Percentiles rank a stretch among this genome's conserved stretches.
Evolutionary conservation across 257 asterid genomes (phyloP).

Genomic region (Parsonsia alboflavescens): DNA sequence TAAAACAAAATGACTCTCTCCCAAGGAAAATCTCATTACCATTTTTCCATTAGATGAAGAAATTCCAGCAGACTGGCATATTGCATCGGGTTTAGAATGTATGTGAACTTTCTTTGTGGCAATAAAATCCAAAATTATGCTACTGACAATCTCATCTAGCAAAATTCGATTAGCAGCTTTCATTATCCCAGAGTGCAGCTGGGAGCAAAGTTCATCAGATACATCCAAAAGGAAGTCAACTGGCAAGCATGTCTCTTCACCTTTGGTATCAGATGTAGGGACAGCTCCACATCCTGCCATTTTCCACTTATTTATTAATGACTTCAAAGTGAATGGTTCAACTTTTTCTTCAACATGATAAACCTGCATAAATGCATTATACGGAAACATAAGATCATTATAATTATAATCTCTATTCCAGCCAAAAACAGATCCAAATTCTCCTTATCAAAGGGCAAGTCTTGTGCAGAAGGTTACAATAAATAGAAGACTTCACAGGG

Average conservation of each 20-base stretch:
- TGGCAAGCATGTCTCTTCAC: constrained; percentile 29
- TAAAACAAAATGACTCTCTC: constrained; percentile 10
- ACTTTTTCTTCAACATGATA: constrained; percentile 48
- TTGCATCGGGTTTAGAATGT: constrained; percentile 34
- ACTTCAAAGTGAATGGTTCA: constrained; percentile 54
- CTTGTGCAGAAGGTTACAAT: neutral
- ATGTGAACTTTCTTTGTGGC: constrained; percentile 46
- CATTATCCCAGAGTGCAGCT: constrained; percentile 76
- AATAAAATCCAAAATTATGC: constrained; percentile 56
- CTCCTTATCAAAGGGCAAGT: neutral
- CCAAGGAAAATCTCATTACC: constrained; percentile 32
- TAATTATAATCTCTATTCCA: too few relatives aligned
- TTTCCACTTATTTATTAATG: constrained; percentile 54
- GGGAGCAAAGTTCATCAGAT: constrained; percentile 68
- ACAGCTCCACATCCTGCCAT: constrained; percentile 36
- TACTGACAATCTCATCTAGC: constrained; percentile 78
- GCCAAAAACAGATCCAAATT: neutral
- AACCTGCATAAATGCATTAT: constrained; percentile 50
- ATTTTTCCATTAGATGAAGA: constrained; percentile 26
- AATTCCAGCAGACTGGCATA: constrained; percentile 30
- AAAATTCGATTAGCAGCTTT: constrained; percentile 77
- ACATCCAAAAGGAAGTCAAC: constrained; percentile 49
- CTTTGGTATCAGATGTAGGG: constrained; percentile 28
- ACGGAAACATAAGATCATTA: constrained; percentile 8
- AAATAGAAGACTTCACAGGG: neutral